Conservation (phyloP, 805 yeast species). For the Kluyveromyces wickerhamii region DNA sequence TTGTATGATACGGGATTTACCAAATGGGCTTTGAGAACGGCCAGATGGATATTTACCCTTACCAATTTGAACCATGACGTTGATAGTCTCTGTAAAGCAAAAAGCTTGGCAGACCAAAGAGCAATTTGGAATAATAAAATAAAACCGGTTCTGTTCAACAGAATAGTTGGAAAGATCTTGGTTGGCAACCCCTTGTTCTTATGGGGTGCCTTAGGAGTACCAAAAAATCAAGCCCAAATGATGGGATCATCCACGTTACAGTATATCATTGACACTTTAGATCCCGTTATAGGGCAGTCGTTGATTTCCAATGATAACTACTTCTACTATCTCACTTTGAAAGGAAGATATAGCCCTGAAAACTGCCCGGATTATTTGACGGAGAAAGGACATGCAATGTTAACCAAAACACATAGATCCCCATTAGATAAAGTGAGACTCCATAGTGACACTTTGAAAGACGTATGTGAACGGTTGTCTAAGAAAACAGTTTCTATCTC, state of each 20-base stretch:
- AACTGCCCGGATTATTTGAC: constrained; percentile 78
- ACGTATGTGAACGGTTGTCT: constrained; percentile 61
- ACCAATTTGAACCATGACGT: constrained; percentile 48
- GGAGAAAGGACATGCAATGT: constrained; percentile 43
- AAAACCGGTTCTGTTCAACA: constrained; percentile 65
- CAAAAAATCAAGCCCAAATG: constrained; percentile 74
- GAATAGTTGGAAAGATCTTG: constrained; percentile 54
- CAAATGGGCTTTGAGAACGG: constrained; percentile 74
- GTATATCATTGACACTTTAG: constrained; percentile 70
- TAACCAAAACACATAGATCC: constrained; percentile 36
- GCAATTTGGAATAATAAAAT: constrained; percentile 54
- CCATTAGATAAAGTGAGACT: constrained; percentile 65
- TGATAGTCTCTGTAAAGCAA: constrained; percentile 47
- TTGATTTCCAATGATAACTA: constrained; percentile 65
- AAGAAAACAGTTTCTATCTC: constrained; percentile 63
- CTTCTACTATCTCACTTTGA: constrained; percentile 63
- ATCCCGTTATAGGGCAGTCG: constrained; percentile 60
- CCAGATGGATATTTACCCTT: constrained; percentile 48
- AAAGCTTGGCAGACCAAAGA: constrained; percentile 53
- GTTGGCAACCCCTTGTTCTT: constrained; percentile 79
- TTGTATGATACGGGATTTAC: constrained; percentile 78
- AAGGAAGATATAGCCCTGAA: constrained; percentile 47
- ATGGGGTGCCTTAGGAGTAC: constrained; percentile 89
- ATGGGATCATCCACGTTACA: constrained; percentile 65
- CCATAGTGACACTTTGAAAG: constrained; percentile 73